These are phyloP conservation scores for Tricholoma sp. DNA, from an alignment of 768 basidiomycete genomes.

Conservation along the genomic window DNA sequence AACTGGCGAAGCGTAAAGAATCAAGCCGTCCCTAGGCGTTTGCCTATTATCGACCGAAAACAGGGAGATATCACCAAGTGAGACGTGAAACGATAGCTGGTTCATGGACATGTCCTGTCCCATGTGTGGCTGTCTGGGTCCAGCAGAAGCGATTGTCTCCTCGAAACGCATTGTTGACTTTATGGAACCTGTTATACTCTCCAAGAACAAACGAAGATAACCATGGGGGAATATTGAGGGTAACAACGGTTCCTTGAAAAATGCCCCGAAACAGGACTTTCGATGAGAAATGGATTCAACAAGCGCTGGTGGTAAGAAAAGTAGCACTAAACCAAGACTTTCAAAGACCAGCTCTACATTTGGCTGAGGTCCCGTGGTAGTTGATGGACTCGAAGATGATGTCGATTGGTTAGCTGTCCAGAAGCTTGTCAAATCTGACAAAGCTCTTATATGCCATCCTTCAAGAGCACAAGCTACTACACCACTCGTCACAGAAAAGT, in stretches of 20 bases:
- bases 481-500: conserved; percentile 41
- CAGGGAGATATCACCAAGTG: conserved; percentile 45
- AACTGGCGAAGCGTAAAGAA: conserved; percentile 51
- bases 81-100: not conserved
- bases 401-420: conserved; percentile 18
- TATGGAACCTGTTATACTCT: conserved; percentile 28
- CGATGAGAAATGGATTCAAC: conserved; percentile 9
- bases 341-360: conserved; percentile 6
- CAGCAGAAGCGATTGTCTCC: not conserved
- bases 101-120: not conserved
- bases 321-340: conserved; percentile 37
- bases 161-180: conserved; percentile 14
- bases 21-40: conserved; percentile 6
- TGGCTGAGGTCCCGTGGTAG: not conserved
- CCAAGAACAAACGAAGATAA: conserved; percentile 52
- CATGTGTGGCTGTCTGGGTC: not conserved
- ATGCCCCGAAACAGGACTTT: conserved; percentile 22
- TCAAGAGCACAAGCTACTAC: conserved; percentile 50
- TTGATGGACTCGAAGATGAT: not conserved
- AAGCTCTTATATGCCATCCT: conserved; percentile 50
- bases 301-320: conserved; percentile 40
- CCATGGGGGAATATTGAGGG: conserved; percentile 46
- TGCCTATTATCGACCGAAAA: conserved; percentile 40
- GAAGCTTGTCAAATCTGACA: conserved; percentile 38
- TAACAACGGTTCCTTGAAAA: conserved; percentile 55